Conservation (phyloP, 768 basidiomycete genomes). For the Xerocomellus chrysenteron region DNA sequence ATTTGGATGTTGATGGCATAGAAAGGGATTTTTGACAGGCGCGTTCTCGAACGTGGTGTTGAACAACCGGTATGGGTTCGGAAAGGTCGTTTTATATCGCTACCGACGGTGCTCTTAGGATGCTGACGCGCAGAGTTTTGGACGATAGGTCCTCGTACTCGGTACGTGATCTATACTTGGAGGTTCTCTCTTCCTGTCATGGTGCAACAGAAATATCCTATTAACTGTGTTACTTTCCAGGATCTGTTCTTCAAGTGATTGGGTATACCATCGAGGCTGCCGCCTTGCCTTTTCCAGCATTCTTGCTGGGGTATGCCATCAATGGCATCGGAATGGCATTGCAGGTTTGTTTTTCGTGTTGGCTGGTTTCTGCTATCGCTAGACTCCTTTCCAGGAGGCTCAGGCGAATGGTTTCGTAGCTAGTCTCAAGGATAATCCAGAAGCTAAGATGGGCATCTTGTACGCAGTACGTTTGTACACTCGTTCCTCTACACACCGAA, state of each 20-base stretch:
- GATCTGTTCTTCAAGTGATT: conserved; percentile 30
- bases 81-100: conserved; percentile 24
- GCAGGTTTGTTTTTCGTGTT: no score
- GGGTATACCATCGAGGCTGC: conserved; percentile 39
- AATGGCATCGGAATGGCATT: no score
- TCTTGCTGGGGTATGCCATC: conserved; percentile 37
- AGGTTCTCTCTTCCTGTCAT: background rate
- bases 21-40: conserved; percentile 34
- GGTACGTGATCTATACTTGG: no score
- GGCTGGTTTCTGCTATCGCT: no score
- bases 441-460: no score
- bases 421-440: no score
- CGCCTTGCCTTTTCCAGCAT: conserved; percentile 45
- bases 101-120: background rate
- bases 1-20: background rate
- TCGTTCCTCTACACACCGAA: no score
- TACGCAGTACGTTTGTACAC: no score
- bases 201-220: no score
- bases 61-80: conserved; percentile 33
- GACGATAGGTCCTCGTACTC: conserved; percentile 26
- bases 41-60: conserved; percentile 32
- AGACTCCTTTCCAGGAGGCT: no score
- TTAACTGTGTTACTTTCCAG: conserved; percentile 11
- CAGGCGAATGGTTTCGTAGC: no score
- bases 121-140: background rate